Percentiles rank a stretch among this genome's conserved stretches.
Evolutionary conservation across 2,329 filamentous ascomycete genomes (phyloP).

Genomic region (Diaporthe batatas): DNA sequence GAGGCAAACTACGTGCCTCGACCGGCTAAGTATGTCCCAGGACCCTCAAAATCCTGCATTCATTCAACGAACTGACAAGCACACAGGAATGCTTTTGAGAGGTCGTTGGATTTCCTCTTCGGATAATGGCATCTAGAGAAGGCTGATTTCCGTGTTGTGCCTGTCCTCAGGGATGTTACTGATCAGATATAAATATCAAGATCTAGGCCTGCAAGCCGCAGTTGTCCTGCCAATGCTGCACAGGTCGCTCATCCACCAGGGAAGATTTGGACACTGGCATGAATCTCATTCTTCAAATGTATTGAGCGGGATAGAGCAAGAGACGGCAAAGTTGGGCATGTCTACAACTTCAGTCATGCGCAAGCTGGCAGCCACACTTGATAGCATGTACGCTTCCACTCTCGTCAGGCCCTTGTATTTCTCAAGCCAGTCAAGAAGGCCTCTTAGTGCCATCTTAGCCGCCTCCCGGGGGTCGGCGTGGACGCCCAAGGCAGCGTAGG

Average conservation of each 20-base stretch:
- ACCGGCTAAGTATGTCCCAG: constrained; percentile 28
- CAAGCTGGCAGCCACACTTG: constrained; percentile 63
- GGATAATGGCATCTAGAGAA: constrained; percentile 39
- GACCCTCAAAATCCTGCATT: no score
- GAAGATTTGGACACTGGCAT: neutral
- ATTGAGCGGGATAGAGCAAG: constrained; percentile 62
- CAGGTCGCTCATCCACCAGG: neutral
- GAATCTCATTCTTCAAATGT: constrained; percentile 55
- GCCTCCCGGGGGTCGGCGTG: constrained; percentile 62
- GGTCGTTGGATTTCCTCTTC: constrained; percentile 46
- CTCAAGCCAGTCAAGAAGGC: constrained; percentile 63
- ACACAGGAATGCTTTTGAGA: constrained; percentile 44
- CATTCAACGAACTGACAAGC: neutral
- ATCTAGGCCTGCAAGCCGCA: neutral
- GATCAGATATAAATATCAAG: neutral
- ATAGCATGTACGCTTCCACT: constrained; percentile 65
- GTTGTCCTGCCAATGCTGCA: neutral
- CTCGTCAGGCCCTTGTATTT: constrained; percentile 59
- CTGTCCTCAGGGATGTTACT: neutral
- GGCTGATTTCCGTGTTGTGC: neutral
- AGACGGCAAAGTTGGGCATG: constrained; percentile 66
- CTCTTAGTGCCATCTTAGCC: constrained; percentile 60
- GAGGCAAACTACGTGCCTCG: constrained; percentile 49
- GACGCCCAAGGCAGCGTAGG: constrained; percentile 69
- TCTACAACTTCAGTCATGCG: constrained; percentile 67